Conservation (phyloP, 2,329 filamentous ascomycete species). For the Atkinsonella texensis region DNA sequence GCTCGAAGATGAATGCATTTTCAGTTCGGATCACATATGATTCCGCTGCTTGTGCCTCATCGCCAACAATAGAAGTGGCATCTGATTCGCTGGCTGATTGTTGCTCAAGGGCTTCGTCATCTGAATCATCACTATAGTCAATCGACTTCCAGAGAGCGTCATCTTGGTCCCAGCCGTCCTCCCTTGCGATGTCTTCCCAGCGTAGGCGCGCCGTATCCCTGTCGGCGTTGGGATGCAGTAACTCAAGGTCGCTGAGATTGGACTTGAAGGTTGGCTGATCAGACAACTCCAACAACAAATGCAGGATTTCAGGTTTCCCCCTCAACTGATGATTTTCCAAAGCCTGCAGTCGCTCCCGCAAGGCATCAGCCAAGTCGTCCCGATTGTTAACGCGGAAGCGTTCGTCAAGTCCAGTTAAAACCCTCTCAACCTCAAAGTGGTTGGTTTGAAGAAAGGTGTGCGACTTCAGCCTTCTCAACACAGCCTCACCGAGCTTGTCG, state of each 20-base stretch:
- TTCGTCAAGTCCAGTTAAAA: slow-evolving; percentile 65
- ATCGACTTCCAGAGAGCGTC: slow-evolving; percentile 59
- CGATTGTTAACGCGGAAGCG: slow-evolving; percentile 72
- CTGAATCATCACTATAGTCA: slow-evolving; percentile 56
- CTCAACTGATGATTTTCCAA: slow-evolving; percentile 41
- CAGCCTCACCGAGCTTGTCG: slow-evolving; percentile 33
- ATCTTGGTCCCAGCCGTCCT: slow-evolving; percentile 61
- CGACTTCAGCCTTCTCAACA: slow-evolving; percentile 38
- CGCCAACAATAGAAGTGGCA: slow-evolving; percentile 17
- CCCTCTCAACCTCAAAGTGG: slow-evolving; percentile 58
- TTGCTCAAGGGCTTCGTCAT: slow-evolving; percentile 28
- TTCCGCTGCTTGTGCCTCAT: slow-evolving; percentile 15
- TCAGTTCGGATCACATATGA: slow-evolving; percentile 24
- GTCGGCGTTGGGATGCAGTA: slow-evolving; percentile 30
- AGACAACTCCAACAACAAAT: slow-evolving; percentile 68
- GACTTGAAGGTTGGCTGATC: slow-evolving; percentile 66
- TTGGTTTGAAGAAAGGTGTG: slow-evolving; percentile 55
- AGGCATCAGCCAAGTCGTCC: slow-evolving; percentile 64
- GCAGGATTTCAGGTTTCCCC: slow-evolving; percentile 70
- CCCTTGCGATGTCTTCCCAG: slow-evolving; percentile 68
- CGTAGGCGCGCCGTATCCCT: slow-evolving; percentile 41
- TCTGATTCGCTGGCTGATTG: slow-evolving; percentile 27
- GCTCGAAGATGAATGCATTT: slow-evolving; percentile 19
- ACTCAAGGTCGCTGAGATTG: slow-evolving; percentile 49
- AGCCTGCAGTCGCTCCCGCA: slow-evolving; percentile 46